Conservation (phyloP, 495 filamentous ascomycete species). For the Lasiosphaeria hispida region DNA sequence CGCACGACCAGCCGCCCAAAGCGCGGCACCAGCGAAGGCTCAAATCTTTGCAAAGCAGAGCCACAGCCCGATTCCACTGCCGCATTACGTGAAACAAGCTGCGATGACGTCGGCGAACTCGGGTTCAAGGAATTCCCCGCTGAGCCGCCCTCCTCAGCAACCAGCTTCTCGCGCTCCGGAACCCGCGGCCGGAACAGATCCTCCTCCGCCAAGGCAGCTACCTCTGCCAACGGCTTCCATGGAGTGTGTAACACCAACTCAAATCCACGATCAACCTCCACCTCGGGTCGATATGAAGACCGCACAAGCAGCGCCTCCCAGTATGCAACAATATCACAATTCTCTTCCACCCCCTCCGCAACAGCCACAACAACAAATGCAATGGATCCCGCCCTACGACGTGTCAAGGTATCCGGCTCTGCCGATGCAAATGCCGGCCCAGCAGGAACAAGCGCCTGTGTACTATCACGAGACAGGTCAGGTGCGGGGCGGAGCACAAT, state of each 20-base stretch:
- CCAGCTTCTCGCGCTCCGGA: neutral
- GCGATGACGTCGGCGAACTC: neutral
- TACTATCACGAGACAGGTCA: too few species aligned
- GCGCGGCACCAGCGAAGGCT: neutral
- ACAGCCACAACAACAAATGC: neutral
- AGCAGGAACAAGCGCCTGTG: neutral
- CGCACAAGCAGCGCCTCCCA: neutral
- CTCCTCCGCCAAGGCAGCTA: neutral
- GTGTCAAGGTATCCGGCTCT: neutral
- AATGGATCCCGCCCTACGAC: neutral
- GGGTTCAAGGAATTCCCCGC: conserved; percentile 13
- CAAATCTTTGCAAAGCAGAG: conserved; percentile 28
- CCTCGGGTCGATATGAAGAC: neutral
- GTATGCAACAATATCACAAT: neutral
- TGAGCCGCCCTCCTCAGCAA: conserved; percentile 13
- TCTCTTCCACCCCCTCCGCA: neutral
- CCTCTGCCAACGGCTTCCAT: too few species aligned
- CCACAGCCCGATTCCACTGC: conserved; percentile 34
- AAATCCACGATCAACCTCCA: neutral
- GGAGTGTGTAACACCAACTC: too few species aligned
- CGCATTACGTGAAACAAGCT: conserved; percentile 29
- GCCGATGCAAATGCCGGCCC: neutral
- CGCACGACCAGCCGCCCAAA: conserved; percentile 7
- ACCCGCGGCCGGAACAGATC: neutral
- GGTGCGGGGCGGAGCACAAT: too few species aligned